Evolutionary conservation across 495 filamentous ascomycete species (phyloP), one percentile per base, ranked within the genome.

Genomic region (Xylaria telfairii): DNA sequence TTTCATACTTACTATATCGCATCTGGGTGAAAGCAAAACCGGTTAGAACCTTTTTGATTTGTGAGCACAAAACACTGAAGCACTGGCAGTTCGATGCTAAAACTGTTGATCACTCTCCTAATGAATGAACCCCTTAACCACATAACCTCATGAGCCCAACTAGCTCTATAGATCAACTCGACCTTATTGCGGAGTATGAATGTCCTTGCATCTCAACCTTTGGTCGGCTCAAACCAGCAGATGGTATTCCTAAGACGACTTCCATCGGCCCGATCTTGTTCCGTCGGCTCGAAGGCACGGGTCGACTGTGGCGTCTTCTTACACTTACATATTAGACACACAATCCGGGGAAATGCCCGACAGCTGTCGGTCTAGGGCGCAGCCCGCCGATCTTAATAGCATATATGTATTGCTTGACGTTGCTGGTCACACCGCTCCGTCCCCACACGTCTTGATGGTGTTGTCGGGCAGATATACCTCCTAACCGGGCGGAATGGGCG

Each of bases 241-340:
- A 59, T 17, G n/a, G 8, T 21, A n/a, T 37, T 37, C 19, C 6
- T 19, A 59, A n/a, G 19, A 39, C 21, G 32, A 32, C 30, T 57
- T 57, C 2, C 34, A 34, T 32, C 26, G 28, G 53, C 54, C 21
- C 19, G 54, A 59, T 59, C 28, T 37, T 37, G 30, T 13, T 3
- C 32, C 32, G 32, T 17, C 30, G 56, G 6, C 19, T 41, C 59
- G 59, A 12, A 42, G 37, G 21, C 24, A 62, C 19, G 59, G 59
- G 42, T 62, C 59, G 37, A 42, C 21, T 24, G 59, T 62, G 59
- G 59, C 59, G 59, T 62, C 42, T 60, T 62, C 59, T 42, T 42
- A 42, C 56, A 37, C 37, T 21, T 62, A 37, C 59, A 62, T 39
- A 41, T 41, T 41, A 30, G 34, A n/a, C 34, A 19, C 30, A 60